These are phyloP conservation scores for Trametes meyenii DNA, from an alignment of 768 basidiomycete genomes.

Conservation along the genomic window DNA sequence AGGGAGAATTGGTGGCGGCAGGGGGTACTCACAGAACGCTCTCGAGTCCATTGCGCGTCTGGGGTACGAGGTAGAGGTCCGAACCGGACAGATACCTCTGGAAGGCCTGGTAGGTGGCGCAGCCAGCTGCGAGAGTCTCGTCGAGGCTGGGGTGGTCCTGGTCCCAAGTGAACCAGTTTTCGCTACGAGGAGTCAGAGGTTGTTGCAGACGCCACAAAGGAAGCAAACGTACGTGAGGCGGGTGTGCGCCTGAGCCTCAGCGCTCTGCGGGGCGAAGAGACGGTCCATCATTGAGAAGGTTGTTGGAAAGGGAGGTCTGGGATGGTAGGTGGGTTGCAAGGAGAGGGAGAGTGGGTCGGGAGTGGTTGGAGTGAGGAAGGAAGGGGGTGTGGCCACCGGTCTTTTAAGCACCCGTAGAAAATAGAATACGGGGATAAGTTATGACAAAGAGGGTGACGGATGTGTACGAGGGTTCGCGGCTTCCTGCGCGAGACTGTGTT, in stretches of 20 bases:
- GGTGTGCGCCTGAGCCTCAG: slow-evolving; percentile 71
- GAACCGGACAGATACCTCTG: slow-evolving; percentile 71
- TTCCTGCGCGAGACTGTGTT: not conserved
- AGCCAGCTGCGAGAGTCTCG: slow-evolving; percentile 74
- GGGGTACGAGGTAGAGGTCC: slow-evolving; percentile 72
- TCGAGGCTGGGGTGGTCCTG: slow-evolving; percentile 67
- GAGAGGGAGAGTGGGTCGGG: not conserved
- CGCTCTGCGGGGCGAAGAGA: slow-evolving; percentile 72
- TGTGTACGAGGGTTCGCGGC: slow-evolving; percentile 1
- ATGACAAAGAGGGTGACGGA: slow-evolving; percentile 10
- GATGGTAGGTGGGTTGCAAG: not conserved
- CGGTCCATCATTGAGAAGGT: slow-evolving; percentile 54
- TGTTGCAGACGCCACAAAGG: not conserved
- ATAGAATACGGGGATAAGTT: slow-evolving; percentile 8
- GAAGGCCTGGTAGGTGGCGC: slow-evolving; percentile 81
- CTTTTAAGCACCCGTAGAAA: slow-evolving; percentile 3
- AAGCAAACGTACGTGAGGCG: slow-evolving; percentile 59
- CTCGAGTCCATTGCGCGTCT: slow-evolving; percentile 66
- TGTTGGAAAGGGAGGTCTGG: not conserved
- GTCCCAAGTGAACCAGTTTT: slow-evolving; percentile 72
- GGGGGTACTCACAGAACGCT: slow-evolving; percentile 60
- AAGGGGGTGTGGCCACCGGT: not conserved
- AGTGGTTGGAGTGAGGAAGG: not conserved
- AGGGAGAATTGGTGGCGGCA: slow-evolving; percentile 9
- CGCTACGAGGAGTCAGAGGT: slow-evolving; percentile 43